These are phyloP conservation scores for Gossypium longicalyx DNA, from an alignment of 345 rosid species.

Conservation along the genomic window DNA sequence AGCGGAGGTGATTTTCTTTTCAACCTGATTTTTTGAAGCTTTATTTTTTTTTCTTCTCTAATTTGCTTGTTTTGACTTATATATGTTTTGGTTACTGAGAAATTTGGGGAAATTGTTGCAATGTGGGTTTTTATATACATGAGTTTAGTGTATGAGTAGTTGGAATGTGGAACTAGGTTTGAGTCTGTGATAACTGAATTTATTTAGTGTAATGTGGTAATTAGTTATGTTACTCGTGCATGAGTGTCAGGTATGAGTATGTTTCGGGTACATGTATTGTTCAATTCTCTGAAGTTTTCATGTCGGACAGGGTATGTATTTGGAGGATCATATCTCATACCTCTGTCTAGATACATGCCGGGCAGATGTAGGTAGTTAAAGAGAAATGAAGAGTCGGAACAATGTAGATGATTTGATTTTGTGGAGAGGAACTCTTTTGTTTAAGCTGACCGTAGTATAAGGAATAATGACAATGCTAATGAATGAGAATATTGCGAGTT, in stretches of 20 bases:
- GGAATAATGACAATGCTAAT: not conserved
- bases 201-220: not conserved
- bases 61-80: not conserved
- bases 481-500: not conserved
- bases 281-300: not conserved
- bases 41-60: not conserved
- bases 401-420: not conserved
- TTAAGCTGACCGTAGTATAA: not conserved
- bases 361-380: not conserved
- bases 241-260: not conserved
- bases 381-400: not conserved
- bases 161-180: not conserved
- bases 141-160: not conserved
- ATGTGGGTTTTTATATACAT: not conserved
- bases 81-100: constrained; percentile 4
- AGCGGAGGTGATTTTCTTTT: constrained; percentile 49
- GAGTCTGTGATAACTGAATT: not conserved
- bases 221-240: not conserved
- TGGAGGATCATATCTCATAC: not conserved
- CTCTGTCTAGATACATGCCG: not conserved
- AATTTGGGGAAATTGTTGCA: not conserved
- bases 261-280: not conserved
- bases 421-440: not conserved
- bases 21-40: not conserved
- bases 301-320: not conserved